Conservation (phyloP, 2,329 filamentous ascomycete species). For the Fusarium nygamai region DNA sequence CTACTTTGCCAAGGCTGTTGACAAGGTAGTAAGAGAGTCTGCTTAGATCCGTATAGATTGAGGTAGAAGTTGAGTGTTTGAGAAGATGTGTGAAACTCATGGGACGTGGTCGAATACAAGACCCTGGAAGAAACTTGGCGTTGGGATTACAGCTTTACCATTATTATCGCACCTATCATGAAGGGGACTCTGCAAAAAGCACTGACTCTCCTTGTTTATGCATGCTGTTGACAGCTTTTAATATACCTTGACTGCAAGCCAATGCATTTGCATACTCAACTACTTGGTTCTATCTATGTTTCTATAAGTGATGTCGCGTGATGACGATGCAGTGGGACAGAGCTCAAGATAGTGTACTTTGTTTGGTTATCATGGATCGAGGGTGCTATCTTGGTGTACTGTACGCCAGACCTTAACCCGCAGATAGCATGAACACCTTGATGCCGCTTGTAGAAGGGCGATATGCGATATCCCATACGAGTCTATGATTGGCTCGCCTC, state of each 20-base stretch:
- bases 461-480: background rate
- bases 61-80: constrained; percentile 24
- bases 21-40: constrained; percentile 74
- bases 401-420: constrained; percentile 19
- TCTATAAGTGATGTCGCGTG: background rate
- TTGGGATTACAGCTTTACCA: constrained; percentile 38
- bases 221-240: constrained; percentile 30
- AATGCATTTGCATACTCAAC: constrained; percentile 22
- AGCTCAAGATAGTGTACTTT: background rate
- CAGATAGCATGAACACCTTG: constrained; percentile 25
- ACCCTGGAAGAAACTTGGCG: constrained; percentile 38
- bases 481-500: constrained; percentile 31
- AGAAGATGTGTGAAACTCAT: constrained; percentile 38
- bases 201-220: constrained; percentile 37
- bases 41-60: constrained; percentile 26
- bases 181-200: constrained; percentile 42
- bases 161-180: constrained; percentile 37
- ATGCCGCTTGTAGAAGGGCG: constrained; percentile 4
- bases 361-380: background rate
- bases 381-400: constrained; percentile 19
- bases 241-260: constrained; percentile 34
- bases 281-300: background rate
- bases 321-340: background rate
- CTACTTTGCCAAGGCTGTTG: constrained; percentile 89
- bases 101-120: constrained; percentile 40